These are phyloP conservation scores for Pseudomicrostroma phylloplanum DNA, from an alignment of 1,284 basidiomycete genomes.

Conservation along the genomic window DNA sequence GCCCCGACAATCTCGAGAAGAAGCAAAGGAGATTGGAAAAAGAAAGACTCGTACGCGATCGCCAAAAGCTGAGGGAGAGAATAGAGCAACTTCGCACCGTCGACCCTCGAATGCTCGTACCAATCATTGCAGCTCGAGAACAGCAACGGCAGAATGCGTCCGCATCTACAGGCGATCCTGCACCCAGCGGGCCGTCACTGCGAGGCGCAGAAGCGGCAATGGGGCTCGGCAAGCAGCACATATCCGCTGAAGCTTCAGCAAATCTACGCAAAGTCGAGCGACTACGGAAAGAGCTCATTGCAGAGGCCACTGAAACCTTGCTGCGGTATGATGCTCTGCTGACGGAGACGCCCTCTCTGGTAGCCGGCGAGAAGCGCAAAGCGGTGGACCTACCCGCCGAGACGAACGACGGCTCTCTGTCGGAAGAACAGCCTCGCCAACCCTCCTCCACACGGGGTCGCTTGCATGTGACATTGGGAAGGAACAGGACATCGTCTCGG, in stretches of 20 bases:
- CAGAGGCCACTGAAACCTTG: conserved; percentile 29
- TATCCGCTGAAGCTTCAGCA: conserved; percentile 10
- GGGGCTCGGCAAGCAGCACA: background rate
- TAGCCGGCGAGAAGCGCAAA: no score
- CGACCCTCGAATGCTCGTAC: conserved; percentile 55
- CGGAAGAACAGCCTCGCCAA: background rate
- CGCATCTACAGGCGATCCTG: background rate
- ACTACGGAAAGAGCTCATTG: conserved; percentile 27
- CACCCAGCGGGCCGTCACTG: background rate
- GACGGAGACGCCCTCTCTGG: background rate
- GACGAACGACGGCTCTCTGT: background rate
- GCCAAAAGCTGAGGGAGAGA: conserved; percentile 80
- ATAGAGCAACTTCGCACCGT: conserved; percentile 73
- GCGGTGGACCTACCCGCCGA: background rate
- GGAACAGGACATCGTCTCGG: background rate
- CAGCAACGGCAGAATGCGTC: conserved; percentile 16
- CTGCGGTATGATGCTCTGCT: conserved; percentile 33
- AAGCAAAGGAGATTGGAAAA: conserved; percentile 76
- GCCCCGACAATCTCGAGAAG: conserved; percentile 79
- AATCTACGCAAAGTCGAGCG: conserved; percentile 23
- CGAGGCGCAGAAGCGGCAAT: conserved; percentile 10
- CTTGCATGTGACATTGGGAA: background rate
- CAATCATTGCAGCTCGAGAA: conserved; percentile 30
- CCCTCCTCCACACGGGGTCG: background rate
- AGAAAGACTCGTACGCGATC: conserved; percentile 80